Base-by-base conservation (phyloP, 805 yeast species). In the Sungouiozyma intestinalis region DNA sequence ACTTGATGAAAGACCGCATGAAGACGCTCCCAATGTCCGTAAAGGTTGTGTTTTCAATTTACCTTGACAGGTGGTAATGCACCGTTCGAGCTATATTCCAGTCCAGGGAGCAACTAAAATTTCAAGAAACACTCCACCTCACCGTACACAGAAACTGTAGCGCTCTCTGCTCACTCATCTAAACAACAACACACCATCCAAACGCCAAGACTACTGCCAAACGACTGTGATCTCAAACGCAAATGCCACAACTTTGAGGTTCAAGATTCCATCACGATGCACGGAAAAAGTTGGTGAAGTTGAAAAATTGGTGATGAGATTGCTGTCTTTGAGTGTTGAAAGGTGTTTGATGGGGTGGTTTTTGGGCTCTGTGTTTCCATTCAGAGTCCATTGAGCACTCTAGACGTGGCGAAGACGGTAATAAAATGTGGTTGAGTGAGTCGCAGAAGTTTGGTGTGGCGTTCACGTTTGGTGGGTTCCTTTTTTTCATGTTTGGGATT, bases 401-500 rank as follows among this genome's bases (percentile, higher is more conserved):
- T 6, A 11, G 11, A 24, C 6, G 29, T 11, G 19, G 15, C 19
- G 8, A 18, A 15, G 19, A 27, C n/a, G 9, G 21, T 17, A 35
- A 15, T 16, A 38, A 4, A 76, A 72, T 81, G 65, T 81, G 88
- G 88, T 69, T 81, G 43, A 74, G 85, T n/a, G 85, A 81, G 52
- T 63, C 76, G 49, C 88, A 81, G 55, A 81, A 87, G 64, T 79
- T 81, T 55, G 97, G 97, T 32, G 96, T 85, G 16, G 95, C 85
- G 2, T 81, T 87, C 69, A 85, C 95, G 3, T 87, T 94, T 15
- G 83, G 81, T 29, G 95, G 79, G 7, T 74, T 81, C 39, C 56
- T 83, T 19, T 80, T 86, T 57, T 83, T 92, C 62, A 55, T 85
- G 3, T 67, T 90, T 16, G 98, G 98, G 5, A 72, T 90, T 24